phyloP scores from a whole-genome alignment of 805 yeast species.

The Kodamaea laetipori region DNA sequence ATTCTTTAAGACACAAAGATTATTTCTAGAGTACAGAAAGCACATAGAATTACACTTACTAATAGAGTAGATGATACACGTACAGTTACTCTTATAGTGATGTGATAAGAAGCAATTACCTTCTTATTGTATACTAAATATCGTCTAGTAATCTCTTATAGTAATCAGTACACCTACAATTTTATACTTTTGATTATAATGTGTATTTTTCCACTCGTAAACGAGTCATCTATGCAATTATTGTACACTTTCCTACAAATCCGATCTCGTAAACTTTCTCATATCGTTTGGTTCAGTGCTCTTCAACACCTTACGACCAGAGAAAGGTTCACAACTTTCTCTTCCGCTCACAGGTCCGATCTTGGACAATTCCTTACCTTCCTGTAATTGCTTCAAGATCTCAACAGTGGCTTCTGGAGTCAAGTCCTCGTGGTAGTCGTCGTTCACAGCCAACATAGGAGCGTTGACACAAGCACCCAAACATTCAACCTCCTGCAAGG shows the following conservation, averaged over 20 bases:
- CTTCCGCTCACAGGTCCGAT: constrained; percentile 76
- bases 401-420: constrained; percentile 64
- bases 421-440: constrained; percentile 81
- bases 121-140: no score
- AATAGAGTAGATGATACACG: no score
- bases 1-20: no score
- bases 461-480: constrained; percentile 91
- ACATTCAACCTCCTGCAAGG: constrained; percentile 87
- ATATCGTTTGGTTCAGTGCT: constrained; percentile 67
- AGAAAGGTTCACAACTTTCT: constrained; percentile 73
- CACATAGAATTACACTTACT: no score
- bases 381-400: constrained; percentile 62
- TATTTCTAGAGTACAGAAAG: no score
- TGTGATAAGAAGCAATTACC: no score
- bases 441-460: constrained; percentile 84
- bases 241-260: constrained; percentile 46
- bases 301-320: constrained; percentile 65
- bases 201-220: not conserved
- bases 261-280: constrained; percentile 69
- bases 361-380: constrained; percentile 55
- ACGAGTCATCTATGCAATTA: constrained; percentile 2
- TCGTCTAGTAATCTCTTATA: no score
- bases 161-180: no score
- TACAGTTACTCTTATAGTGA: no score
- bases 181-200: no score